Evolutionary conservation across 1,139 yeast species (phyloP), one percentile per base, ranked within the genome.

Genomic region (Taphrina flavorubra): DNA sequence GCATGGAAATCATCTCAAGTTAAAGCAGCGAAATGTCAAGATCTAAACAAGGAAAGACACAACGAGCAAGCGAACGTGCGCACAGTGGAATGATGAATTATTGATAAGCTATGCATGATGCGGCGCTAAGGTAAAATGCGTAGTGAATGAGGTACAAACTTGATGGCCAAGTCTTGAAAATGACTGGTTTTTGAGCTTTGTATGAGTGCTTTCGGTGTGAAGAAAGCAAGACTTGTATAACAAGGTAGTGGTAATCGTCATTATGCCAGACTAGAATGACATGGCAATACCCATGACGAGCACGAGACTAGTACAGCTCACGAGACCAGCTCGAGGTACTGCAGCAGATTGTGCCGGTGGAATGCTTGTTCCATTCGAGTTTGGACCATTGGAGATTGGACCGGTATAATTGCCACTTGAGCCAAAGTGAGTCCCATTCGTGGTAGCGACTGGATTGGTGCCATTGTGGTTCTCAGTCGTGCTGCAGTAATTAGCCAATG

Each of bases 301-400:
- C 36, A 49, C 18, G n/a, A 49, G 36, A 18, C 53, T 34, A 10
- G 53, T 49, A 2, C 18, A 20, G 36, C 53, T 10, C 11, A 25
- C 36, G n/a, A 49, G 11, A 8, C n/a, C n/a, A n/a, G 36, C 53
- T 20, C 20, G n/a, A 6, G n/a, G 8, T 31, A 8, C n/a, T 20
- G 53, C 53, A 20, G 36, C 53, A 20, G 53, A 49, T 25, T 49
- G 53, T 49, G 53, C 36, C 10, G 53, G n/a, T 11, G 53, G 53
- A 25, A 49, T 25, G 36, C 10, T 11, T 7, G 36, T 20, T 20
- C 36, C 53, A 20, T 49, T 49, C 16, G 47, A 44, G 47, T 1
- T 44, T 20, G 34, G 18, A 34, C 2, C 36, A 25, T 49, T 7
- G 18, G 47, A 44, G 47, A 7, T 44, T 20, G 34, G 18, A 34